Evolutionary conservation across 345 rosid genomes (phyloP), one percentile per base, ranked within the genome.

Genomic region (Turnera subulata): DNA sequence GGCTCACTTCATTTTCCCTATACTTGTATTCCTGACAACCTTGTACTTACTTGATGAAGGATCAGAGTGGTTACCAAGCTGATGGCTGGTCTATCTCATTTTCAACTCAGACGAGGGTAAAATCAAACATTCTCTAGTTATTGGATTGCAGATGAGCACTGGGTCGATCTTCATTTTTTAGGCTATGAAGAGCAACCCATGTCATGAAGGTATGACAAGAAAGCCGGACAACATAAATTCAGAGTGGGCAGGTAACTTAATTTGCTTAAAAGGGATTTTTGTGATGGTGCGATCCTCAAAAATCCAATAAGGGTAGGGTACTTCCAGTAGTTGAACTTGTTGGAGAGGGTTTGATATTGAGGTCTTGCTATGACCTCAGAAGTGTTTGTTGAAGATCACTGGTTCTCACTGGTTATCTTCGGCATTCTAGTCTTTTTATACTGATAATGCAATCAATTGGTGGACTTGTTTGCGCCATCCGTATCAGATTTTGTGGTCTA

Each of bases 141-240:
- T 19, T 14, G 47, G 59, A 22, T 55, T 55, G 23, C 59, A 55
- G 21, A 55, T 55, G 14, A 55, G 16, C 33, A 38, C 47, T 12
- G 32, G 26, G 23, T 55, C 46, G 0, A 55, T 5, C 17, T 14
- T 38, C 6, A 9, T 19, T 21, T 55, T 55, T 2, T 46, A 32
- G 3, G 32, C 10, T 39, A 38, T 37, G 13, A 44, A 54, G 22
- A 54, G 45, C n/a, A 54, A 54, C 7, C 58, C 58, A 54, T 54
- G 6, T 6, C 26, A 54, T 2, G 46, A 20, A 38, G 17, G 3
- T 1, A 54, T 16, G n/a, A 37, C 15, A 10, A 1, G 10, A 18
- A 37, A 19, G 14, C 11, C 6, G 18, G 58, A 15, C 43, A 37
- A 37, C 11, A 8, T 35, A 29, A 18, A 13, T 52, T 33, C 11